These are phyloP conservation scores for Hypoxylon sp. DNA, from an alignment of 2,329 filamentous ascomycete species.

Conservation along the genomic window DNA sequence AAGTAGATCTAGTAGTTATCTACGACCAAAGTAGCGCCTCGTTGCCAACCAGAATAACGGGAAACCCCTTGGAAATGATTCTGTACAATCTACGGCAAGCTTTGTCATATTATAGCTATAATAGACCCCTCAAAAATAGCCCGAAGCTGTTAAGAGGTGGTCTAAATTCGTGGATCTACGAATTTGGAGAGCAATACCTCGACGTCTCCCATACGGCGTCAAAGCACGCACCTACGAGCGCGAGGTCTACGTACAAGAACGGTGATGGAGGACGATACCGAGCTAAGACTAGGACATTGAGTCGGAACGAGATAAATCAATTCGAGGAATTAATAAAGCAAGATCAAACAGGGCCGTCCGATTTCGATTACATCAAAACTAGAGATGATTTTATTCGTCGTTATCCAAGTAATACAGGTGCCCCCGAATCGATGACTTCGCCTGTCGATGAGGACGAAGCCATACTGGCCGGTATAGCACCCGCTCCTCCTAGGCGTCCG, in stretches of 20 bases:
- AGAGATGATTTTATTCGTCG: constrained; percentile 88
- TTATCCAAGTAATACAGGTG: constrained; percentile 78
- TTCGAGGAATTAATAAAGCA: constrained; percentile 83
- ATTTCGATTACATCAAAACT: constrained; percentile 70
- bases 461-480: constrained; percentile 63
- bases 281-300: constrained; percentile 74
- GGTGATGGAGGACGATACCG: constrained; percentile 57
- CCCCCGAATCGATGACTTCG: constrained; percentile 71
- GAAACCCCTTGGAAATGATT: constrained; percentile 62
- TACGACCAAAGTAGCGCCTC: constrained; percentile 80
- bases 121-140: constrained; percentile 77
- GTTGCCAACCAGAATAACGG: constrained; percentile 57
- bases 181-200: constrained; percentile 79
- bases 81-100: constrained; percentile 82
- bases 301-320: constrained; percentile 81
- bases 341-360: constrained; percentile 66
- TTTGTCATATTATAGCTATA: constrained; percentile 85
- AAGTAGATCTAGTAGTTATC: constrained; percentile 90
- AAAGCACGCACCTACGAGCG: constrained; percentile 19
- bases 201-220: constrained; percentile 55
- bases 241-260: constrained; percentile 33
- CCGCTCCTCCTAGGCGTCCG: constrained; percentile 73
- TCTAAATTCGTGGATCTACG: constrained; percentile 85
- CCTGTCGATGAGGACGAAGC: constrained; percentile 50
- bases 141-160: constrained; percentile 87